phyloP scores from a whole-genome alignment of 2,329 filamentous ascomycete genomes.

The Epichloe sibirici region DNA sequence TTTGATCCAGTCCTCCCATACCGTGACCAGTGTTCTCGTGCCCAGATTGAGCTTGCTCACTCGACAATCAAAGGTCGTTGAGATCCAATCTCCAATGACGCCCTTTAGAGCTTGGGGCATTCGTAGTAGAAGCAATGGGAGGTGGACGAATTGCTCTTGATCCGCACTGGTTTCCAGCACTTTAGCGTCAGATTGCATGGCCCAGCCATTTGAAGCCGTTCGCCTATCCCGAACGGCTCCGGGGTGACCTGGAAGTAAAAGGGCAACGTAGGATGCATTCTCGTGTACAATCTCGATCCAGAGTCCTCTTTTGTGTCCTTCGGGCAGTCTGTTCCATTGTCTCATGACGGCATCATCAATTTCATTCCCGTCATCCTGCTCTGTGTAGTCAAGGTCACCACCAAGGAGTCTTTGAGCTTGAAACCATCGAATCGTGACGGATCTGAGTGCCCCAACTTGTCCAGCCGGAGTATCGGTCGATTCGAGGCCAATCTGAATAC shows the following conservation, averaged over 20 bases:
- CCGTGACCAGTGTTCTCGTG: constrained; percentile 34
- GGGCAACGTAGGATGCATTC: constrained; percentile 35
- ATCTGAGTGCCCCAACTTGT: constrained; percentile 30
- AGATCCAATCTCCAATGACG: constrained; percentile 38
- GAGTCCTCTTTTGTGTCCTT: constrained; percentile 18
- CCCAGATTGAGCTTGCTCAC: constrained; percentile 37
- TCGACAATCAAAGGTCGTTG: constrained; percentile 43
- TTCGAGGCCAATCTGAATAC: constrained; percentile 40
- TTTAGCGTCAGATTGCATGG: constrained; percentile 11
- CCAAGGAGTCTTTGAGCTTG: constrained; percentile 19
- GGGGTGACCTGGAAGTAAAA: constrained; percentile 33
- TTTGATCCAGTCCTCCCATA: constrained; percentile 40
- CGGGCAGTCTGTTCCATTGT: constrained; percentile 9
- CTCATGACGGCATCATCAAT: constrained; percentile 8
- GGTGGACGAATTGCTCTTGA: constrained; percentile 26
- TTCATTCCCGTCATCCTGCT: constrained; percentile 9
- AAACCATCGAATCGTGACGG: constrained; percentile 37
- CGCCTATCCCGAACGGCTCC: constrained; percentile 5
- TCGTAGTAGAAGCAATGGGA: constrained; percentile 41
- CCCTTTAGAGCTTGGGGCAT: constrained; percentile 42
- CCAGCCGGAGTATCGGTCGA: constrained; percentile 27
- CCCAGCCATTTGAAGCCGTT: constrained; percentile 9
- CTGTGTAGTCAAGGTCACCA: constrained; percentile 12
- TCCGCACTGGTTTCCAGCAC: constrained; percentile 4
- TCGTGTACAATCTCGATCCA: constrained; percentile 42